Base-by-base conservation (phyloP, 257 asterid genomes). In the Petunia axillaris region DNA sequence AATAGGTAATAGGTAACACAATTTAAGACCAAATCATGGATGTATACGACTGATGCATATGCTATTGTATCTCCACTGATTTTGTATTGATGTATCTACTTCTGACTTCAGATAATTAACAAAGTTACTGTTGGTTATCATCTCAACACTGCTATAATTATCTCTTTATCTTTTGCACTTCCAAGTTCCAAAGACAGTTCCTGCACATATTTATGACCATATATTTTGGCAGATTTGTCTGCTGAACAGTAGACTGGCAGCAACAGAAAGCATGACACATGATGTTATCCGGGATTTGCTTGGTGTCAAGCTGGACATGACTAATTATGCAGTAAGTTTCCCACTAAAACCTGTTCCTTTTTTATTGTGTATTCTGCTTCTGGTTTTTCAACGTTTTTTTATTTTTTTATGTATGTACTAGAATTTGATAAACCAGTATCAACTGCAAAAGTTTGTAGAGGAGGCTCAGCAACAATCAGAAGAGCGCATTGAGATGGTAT, bases 251-350 rank as follows among this genome's bases (percentile, higher is more conserved):
- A 91, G 93, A 87, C 88, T 94, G 84, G 97, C 97, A 63, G 84
- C 93, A 67, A 86, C 94, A 44, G 98, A 94, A 87, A 94, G 88
- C 89, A 94, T 94, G 98, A 94, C 98, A 57, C 98, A 94, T 80
- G 98, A 94, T 86, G 97, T 92, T 81, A 94, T 94, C 80, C 93
- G 97, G 80, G 98, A 94, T 87, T 90, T 94, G 88, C 97, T 94
- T 73, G 91, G 98, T 76, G 97, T 94, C 83, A 92, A 92, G 85
- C 81, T 94, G 87, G 98, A 94, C 85, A 90, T 92, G 81, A 89
- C 96, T 11, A 94, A 87, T 89, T 91, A 89, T 70, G 94, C 92
- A 55, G 98, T 94, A 85, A 92, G 97, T 85, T 70, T 59, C 81
- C 78, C 57, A 52, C 37, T 4, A 78, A 35, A 52, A 64, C 66